Evolutionary conservation across 352 stramenopile genomes (phyloP).

Genomic region (Pythium dissotocum): DNA sequence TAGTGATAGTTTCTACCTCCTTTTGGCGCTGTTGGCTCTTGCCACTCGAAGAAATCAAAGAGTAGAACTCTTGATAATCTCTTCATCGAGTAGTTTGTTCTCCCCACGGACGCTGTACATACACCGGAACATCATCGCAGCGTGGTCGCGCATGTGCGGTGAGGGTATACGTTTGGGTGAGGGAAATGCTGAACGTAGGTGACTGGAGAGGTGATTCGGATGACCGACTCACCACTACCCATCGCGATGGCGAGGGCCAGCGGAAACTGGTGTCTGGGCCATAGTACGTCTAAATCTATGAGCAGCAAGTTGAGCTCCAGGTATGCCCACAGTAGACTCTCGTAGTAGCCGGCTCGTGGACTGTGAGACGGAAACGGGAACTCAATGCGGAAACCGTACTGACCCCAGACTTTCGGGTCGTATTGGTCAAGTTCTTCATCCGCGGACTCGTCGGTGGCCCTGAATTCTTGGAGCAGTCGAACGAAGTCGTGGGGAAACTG

Average conservation of each 20-base stretch:
- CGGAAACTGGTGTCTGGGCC: neutral
- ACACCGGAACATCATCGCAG: slow-evolving; percentile 9
- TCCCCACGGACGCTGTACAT: slow-evolving; percentile 15
- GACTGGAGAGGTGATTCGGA: neutral
- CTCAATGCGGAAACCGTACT: neutral
- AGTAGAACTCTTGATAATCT: neutral
- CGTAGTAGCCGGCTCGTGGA: neutral
- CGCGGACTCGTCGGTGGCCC: neutral
- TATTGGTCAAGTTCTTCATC: neutral
- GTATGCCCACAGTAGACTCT: neutral
- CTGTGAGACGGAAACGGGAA: neutral
- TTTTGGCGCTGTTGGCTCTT: neutral
- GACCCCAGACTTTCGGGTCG: neutral
- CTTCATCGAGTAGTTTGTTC: slow-evolving; percentile 5
- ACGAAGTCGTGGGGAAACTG: neutral
- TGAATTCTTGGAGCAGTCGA: neutral
- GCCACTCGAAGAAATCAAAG: neutral
- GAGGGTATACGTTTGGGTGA: too few species aligned
- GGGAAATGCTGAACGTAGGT: neutral
- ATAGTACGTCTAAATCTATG: neutral
- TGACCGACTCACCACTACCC: neutral
- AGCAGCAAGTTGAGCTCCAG: neutral
- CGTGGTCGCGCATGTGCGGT: neutral
- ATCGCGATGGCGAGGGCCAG: neutral
- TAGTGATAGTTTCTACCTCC: too few species aligned